Evolutionary conservation across 805 yeast species (phyloP).

Genomic region (Komagataella phaffii): DNA sequence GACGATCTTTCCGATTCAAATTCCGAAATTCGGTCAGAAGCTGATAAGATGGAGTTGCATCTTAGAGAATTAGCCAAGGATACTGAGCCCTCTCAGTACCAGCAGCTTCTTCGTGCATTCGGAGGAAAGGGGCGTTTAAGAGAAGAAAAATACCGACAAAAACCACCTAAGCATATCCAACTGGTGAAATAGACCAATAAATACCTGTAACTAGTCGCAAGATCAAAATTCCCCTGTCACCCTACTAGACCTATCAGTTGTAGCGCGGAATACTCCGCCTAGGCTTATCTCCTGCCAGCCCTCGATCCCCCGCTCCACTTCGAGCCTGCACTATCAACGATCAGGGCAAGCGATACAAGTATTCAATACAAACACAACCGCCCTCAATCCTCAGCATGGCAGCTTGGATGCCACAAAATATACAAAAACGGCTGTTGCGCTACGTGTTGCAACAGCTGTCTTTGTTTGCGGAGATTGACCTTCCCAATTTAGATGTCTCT

Average conservation of each 20-base stretch:
- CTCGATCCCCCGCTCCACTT: neutral
- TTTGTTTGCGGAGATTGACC: conserved; percentile 68
- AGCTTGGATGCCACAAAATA: conserved; percentile 70
- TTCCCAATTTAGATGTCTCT: conserved; percentile 72
- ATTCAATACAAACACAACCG: neutral
- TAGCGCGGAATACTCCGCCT: neutral
- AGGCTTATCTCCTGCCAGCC: neutral
- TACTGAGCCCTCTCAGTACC: neutral
- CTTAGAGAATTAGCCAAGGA: neutral
- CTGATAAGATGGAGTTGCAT: neutral
- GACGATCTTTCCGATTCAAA: neutral
- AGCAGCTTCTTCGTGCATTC: neutral
- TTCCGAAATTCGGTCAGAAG: neutral
- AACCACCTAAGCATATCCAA: neutral
- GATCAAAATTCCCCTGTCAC: no score
- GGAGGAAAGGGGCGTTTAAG: neutral
- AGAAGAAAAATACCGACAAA: neutral
- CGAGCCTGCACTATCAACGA: neutral
- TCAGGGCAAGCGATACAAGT: neutral
- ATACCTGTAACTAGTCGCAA: neutral
- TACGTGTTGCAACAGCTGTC: conserved; percentile 74
- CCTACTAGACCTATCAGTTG: neutral
- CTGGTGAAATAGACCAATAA: neutral
- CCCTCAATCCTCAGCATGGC: neutral
- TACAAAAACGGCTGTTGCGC: conserved; percentile 69